A percentile compares a stretch with the other conserved stretches of the same genome.
phyloP scores from a whole-genome alignment of 331 rosid species.

The Phaseolus coccineus region DNA sequence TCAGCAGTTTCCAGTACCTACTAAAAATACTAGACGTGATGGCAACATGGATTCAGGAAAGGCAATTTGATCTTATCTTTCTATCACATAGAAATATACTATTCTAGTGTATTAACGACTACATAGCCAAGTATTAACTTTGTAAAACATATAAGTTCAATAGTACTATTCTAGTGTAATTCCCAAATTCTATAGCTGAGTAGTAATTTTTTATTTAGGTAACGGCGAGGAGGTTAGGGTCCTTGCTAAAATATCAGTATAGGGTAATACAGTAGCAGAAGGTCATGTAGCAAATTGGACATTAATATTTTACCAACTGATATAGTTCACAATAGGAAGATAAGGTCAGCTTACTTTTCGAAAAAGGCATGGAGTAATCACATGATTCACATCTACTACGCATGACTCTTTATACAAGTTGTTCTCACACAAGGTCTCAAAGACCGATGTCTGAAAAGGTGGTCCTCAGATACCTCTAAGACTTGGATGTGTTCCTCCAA shows the following conservation, averaged over 20 bases:
- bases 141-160: neutral
- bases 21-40: neutral
- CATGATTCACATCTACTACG: constrained; percentile 10
- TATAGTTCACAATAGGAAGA: constrained; percentile 17
- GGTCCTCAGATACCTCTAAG: neutral
- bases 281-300: neutral
- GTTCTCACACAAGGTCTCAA: neutral
- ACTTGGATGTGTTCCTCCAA: neutral
- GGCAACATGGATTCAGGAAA: neutral
- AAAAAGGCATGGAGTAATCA: neutral
- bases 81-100: neutral
- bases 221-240: too few relatives aligned
- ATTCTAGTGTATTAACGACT: too few relatives aligned
- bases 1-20: neutral
- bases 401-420: neutral
- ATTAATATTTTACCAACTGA: neutral
- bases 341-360: neutral
- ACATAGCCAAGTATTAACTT: neutral
- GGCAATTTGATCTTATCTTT: neutral
- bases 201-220: neutral
- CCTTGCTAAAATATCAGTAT: too few relatives aligned
- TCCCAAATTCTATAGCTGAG: neutral
- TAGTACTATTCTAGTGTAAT: neutral
- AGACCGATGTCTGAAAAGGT: neutral
- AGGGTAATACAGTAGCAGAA: neutral